Evolutionary conservation across 768 basidiomycete species (phyloP).

Genomic region (Grammothele lineata): DNA sequence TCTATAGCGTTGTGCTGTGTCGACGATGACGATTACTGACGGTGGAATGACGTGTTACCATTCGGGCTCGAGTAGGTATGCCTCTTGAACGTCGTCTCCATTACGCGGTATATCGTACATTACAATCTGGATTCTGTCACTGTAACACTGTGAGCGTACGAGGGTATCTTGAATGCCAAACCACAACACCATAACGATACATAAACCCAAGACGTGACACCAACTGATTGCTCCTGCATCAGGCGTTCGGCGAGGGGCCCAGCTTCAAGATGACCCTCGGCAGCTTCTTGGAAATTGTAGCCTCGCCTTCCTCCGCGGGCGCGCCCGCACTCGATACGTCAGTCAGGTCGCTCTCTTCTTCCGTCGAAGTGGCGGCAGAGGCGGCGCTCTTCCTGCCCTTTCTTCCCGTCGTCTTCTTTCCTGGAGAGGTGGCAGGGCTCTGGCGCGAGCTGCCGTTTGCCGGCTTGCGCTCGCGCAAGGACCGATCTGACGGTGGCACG

Average conservation of each 20-base stretch:
- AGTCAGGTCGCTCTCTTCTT: constrained; percentile 9
- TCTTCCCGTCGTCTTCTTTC: constrained; percentile 1
- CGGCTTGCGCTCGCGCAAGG: constrained; percentile 45
- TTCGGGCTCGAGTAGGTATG: too few relatives aligned
- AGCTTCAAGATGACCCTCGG: constrained; percentile 57
- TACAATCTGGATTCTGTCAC: too few relatives aligned
- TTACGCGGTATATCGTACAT: too few relatives aligned
- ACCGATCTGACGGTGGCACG: constrained; percentile 37
- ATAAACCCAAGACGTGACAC: too few relatives aligned
- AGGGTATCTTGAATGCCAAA: too few relatives aligned
- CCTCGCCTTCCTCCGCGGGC: constrained; percentile 5
- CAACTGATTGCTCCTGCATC: too few relatives aligned
- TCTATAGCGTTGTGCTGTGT: too few relatives aligned
- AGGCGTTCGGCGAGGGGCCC: constrained; percentile 28
- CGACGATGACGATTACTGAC: too few relatives aligned
- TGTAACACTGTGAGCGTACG: too few relatives aligned
- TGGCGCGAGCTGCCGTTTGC: neutral
- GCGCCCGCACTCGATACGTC: constrained; percentile 4
- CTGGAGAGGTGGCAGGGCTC: constrained; percentile 9
- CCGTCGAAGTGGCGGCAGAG: neutral
- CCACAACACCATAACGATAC: too few relatives aligned
- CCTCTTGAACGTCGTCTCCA: too few relatives aligned
- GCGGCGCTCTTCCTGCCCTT: neutral
- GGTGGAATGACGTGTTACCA: too few relatives aligned
- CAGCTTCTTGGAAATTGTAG: constrained; percentile 37